phyloP scores from a whole-genome alignment of 2,329 filamentous ascomycete species.

The Escovopsis weberi region DNA sequence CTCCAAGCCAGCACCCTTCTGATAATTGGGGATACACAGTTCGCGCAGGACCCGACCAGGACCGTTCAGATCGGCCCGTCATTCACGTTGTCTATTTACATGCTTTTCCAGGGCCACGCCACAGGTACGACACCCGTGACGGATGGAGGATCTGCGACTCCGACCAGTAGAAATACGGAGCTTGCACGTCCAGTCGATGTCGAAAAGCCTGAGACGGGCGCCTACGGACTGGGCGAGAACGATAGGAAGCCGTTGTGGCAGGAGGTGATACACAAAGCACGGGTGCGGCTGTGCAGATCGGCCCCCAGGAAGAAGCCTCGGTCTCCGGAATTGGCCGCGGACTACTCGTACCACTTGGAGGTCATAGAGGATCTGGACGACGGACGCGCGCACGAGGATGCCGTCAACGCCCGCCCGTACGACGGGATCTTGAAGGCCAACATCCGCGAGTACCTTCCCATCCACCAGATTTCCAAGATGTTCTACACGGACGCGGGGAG shows the following conservation, averaged over 20 bases:
- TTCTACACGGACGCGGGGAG: constrained; percentile 88
- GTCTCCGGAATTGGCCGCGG: constrained; percentile 1
- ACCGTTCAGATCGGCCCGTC: constrained; percentile 74
- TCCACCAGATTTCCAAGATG: constrained; percentile 61
- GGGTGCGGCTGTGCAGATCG: constrained; percentile 63
- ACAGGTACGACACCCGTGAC: constrained; percentile 10
- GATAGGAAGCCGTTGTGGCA: constrained; percentile 72
- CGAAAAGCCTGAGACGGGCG: not conserved
- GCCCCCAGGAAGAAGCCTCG: constrained; percentile 20
- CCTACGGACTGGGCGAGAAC: constrained; percentile 16
- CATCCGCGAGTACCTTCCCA: constrained; percentile 38
- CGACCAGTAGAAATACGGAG: not conserved
- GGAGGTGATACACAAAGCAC: constrained; percentile 87
- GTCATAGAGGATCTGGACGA: constrained; percentile 67
- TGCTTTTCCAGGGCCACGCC: constrained; percentile 78
- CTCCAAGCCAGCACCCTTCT: constrained; percentile 88
- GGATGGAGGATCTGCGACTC: not conserved
- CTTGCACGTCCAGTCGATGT: not conserved
- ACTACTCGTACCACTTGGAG: constrained; percentile 65
- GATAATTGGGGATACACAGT: constrained; percentile 74
- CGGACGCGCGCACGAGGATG: constrained; percentile 35
- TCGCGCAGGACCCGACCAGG: constrained; percentile 45
- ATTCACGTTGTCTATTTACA: constrained; percentile 81
- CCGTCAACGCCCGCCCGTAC: constrained; percentile 19
- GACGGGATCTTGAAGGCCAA: constrained; percentile 29